These are phyloP conservation scores for Platanthera zijinensis DNA, from an alignment of 106 monocot genomes.

Conservation along the genomic window DNA sequence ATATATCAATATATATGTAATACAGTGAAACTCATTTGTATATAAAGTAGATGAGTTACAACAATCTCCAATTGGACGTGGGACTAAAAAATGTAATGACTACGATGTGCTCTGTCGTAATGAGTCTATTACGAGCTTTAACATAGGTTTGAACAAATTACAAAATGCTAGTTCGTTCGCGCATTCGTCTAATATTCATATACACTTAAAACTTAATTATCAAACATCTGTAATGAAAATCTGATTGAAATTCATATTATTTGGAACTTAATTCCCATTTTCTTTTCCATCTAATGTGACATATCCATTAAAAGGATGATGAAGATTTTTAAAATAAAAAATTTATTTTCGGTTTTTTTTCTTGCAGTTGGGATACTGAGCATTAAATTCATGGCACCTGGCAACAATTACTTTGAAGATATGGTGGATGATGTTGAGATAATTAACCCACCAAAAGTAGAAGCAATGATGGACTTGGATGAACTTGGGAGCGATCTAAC, in stretches of 20 bases:
- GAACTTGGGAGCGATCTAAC: slow-evolving; percentile 48
- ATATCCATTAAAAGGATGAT: not conserved
- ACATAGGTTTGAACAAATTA: not conserved
- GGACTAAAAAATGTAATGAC: no score
- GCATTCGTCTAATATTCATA: not conserved
- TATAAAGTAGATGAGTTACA: no score
- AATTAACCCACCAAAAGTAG: slow-evolving; percentile 48
- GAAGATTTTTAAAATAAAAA: not conserved
- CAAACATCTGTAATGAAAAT: not conserved
- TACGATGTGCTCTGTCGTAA: no score
- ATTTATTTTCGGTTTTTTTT: no score
- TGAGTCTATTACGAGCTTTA: no score
- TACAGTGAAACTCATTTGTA: no score
- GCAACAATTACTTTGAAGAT: slow-evolving; percentile 54
- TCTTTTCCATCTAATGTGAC: not conserved
- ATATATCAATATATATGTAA: no score
- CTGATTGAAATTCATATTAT: no score
- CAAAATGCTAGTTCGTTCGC: not conserved
- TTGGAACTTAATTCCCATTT: not conserved
- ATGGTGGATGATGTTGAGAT: slow-evolving; percentile 45
- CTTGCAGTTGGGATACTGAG: not conserved
- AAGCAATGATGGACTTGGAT: slow-evolving; percentile 33
- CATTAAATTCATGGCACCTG: slow-evolving; percentile 48
- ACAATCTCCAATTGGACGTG: no score
- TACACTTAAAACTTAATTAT: not conserved